These are phyloP conservation scores for Xanthoconium purpureum DNA, from an alignment of 768 basidiomycete genomes.

Conservation along the genomic window DNA sequence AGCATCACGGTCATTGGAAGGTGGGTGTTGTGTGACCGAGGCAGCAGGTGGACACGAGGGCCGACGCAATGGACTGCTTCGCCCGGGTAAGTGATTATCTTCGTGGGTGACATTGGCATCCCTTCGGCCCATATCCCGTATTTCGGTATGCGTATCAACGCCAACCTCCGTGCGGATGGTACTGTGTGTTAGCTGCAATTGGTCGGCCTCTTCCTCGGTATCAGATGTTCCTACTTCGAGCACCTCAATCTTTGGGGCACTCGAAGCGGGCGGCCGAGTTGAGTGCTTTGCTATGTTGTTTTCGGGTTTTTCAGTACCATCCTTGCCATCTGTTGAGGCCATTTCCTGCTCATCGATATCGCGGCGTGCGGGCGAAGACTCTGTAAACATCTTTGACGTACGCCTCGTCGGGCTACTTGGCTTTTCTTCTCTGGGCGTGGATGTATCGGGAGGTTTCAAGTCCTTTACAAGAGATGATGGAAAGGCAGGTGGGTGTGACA, in stretches of 20 bases:
- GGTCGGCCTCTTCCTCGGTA: constrained; percentile 10
- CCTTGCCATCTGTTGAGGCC: not conserved
- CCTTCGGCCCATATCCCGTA: not conserved
- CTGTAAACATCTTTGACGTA: constrained; percentile 5
- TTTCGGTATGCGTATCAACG: not conserved
- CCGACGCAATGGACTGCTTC: not conserved
- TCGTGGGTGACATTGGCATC: not conserved
- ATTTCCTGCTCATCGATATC: not conserved
- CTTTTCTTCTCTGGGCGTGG: constrained; percentile 15
- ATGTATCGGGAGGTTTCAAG: constrained; percentile 18
- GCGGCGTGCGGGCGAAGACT: not conserved
- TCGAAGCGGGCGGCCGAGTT: not conserved
- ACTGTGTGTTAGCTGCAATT: not conserved
- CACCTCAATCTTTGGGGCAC: constrained; percentile 5
- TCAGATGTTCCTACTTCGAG: constrained; percentile 12
- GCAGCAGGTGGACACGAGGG: not conserved
- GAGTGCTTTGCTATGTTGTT: not conserved
- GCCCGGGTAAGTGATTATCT: constrained; percentile 4
- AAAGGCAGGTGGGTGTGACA: constrained; percentile 9
- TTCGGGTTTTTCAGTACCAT: not conserved
- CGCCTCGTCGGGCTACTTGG: not conserved
- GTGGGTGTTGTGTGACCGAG: not conserved
- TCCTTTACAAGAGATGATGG: constrained; percentile 20
- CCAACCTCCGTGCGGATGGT: not conserved
- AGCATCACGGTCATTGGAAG: not conserved